Conservation (phyloP, 352 stramenopile genomes). For the Pythium chondricola region DNA sequence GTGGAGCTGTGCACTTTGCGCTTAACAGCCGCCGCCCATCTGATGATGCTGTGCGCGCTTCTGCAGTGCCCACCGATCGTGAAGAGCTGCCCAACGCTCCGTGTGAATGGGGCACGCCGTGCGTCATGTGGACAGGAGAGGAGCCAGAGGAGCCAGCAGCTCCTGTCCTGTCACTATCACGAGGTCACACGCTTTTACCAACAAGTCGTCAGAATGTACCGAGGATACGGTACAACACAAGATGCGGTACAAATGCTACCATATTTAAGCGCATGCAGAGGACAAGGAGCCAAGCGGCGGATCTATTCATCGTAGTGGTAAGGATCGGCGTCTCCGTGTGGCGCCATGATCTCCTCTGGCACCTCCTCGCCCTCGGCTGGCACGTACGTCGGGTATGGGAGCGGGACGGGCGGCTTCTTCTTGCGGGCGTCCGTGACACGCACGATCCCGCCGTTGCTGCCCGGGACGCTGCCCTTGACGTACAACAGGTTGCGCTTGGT, state of each 20-base stretch:
- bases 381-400: constrained; percentile 84
- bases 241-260: not conserved
- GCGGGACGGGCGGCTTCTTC: constrained; percentile 53
- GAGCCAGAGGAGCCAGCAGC: not conserved
- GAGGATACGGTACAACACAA: not conserved
- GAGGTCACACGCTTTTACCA: not conserved
- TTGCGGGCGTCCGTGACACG: constrained; percentile 84
- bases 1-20: too few relatives aligned
- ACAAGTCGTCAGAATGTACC: not conserved
- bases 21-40: too few relatives aligned
- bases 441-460: constrained; percentile 84
- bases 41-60: too few relatives aligned
- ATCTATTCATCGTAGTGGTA: constrained; percentile 78
- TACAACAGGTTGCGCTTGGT: constrained; percentile 91
- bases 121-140: too few relatives aligned
- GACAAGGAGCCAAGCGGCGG: too few relatives aligned
- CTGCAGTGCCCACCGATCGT: too few relatives aligned
- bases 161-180: not conserved
- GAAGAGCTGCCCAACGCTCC: too few relatives aligned
- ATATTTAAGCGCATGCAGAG: too few relatives aligned
- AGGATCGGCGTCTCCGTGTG: constrained; percentile 66
- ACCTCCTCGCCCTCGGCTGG: constrained; percentile 35
- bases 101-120: too few relatives aligned
- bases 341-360: constrained; percentile 67
- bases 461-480: constrained; percentile 91